Percentiles rank a stretch among this genome's conserved stretches.
These are phyloP conservation scores for Penicillium goetzii DNA, from an alignment of 495 filamentous ascomycete species.

Conservation along the genomic window DNA sequence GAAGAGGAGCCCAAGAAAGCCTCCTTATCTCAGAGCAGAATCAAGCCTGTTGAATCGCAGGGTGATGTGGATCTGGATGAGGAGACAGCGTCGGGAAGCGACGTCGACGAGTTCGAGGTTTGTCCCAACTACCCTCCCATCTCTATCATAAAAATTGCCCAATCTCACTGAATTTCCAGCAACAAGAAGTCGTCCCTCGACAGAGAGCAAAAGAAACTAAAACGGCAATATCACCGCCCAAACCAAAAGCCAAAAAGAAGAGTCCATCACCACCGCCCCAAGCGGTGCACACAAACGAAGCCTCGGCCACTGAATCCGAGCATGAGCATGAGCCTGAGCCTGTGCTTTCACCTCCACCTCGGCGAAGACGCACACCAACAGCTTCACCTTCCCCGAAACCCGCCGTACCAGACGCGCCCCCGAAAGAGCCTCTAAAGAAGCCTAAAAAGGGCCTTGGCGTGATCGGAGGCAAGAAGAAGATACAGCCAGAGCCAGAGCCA, in stretches of 20 bases:
- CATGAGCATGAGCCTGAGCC: conserved; percentile 15
- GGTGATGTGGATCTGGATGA: conserved; percentile 20
- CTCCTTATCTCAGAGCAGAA: neutral
- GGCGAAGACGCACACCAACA: conserved; percentile 4
- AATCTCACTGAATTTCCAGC: conserved; percentile 30
- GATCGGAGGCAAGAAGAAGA: conserved; percentile 47
- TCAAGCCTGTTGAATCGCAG: neutral
- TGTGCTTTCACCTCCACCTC: conserved; percentile 17
- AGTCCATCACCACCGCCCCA: conserved; percentile 10
- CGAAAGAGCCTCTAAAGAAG: conserved; percentile 23
- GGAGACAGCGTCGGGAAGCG: conserved; percentile 30
- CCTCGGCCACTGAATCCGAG: conserved; percentile 32
- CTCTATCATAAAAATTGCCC: neutral
- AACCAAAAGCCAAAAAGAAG: conserved; percentile 11
- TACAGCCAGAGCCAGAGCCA: conserved; percentile 12
- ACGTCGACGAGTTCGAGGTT: conserved; percentile 47
- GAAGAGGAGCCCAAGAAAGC: conserved; percentile 4
- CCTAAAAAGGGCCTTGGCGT: conserved; percentile 35
- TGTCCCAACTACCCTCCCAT: neutral
- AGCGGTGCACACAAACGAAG: conserved; percentile 14
- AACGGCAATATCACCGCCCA: neutral
- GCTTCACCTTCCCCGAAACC: conserved; percentile 14
- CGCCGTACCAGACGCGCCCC: conserved; percentile 10
- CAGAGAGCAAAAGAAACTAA: conserved; percentile 23
- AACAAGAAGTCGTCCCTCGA: conserved; percentile 44